These are phyloP conservation scores for Epichloe coenophiala DNA, from an alignment of 2,329 filamentous ascomycete genomes.

Conservation along the genomic window DNA sequence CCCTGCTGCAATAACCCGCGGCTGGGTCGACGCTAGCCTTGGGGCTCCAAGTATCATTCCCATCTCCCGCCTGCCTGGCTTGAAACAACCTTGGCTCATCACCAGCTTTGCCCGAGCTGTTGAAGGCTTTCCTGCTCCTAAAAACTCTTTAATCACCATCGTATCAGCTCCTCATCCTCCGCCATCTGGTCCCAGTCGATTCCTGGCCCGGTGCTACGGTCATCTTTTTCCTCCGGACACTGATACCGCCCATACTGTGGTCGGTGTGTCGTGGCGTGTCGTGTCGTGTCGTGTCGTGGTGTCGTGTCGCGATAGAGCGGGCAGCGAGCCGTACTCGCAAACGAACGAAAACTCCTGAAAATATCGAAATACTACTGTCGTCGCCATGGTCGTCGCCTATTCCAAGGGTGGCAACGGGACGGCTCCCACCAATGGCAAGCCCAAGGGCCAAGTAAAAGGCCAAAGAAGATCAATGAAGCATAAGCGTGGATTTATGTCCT, in stretches of 20 bases:
- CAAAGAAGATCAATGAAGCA: constrained; percentile 12
- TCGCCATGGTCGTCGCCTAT: constrained; percentile 20
- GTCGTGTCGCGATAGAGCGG: neutral
- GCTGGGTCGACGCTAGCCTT: neutral
- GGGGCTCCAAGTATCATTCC: neutral
- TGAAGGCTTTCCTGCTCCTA: neutral
- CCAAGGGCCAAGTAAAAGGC: constrained; percentile 16
- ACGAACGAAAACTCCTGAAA: neutral
- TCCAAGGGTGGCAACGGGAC: constrained; percentile 26
- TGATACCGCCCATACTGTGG: neutral
- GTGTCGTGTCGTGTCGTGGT: neutral
- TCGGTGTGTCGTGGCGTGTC: too few species aligned
- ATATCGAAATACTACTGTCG: neutral
- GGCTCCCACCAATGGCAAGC: constrained; percentile 20
- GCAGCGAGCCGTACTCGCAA: neutral
- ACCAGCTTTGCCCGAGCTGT: neutral
- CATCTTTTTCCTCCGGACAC: neutral
- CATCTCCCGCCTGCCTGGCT: neutral
- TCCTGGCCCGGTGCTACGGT: neutral
- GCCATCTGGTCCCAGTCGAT: neutral
- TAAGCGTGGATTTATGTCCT: constrained; percentile 17
- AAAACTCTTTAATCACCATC: neutral
- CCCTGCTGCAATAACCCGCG: neutral
- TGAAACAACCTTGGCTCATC: neutral
- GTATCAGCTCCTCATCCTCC: too few species aligned